phyloP scores from a whole-genome alignment of 2,329 filamentous ascomycete genomes.

The Albifimbria verrucaria region DNA sequence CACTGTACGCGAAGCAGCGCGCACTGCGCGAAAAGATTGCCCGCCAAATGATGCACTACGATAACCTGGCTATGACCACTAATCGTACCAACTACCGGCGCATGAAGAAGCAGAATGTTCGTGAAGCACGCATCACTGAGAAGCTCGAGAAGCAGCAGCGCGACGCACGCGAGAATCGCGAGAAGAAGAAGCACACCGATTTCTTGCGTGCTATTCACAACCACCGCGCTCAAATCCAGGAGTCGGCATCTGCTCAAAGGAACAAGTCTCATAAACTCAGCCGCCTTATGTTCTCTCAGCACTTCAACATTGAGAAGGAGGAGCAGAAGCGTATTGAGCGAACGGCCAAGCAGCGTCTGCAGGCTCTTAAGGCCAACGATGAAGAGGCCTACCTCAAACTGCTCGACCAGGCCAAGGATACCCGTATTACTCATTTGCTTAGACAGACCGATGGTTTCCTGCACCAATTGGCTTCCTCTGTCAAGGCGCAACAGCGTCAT shows the following conservation, averaged over 20 bases:
- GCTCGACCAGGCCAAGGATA: slow-evolving; percentile 97
- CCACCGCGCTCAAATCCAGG: slow-evolving; percentile 75
- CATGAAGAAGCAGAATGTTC: slow-evolving; percentile 94
- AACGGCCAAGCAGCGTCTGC: slow-evolving; percentile 98
- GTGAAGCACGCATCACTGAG: slow-evolving; percentile 95
- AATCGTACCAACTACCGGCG: slow-evolving; percentile 88
- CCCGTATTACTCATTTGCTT: slow-evolving; percentile 94
- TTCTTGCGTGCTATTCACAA: slow-evolving; percentile 84
- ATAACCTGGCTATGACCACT: slow-evolving; percentile 95
- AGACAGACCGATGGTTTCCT: slow-evolving; percentile 97
- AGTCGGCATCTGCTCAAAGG: slow-evolving; percentile 63
- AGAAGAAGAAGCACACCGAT: slow-evolving; percentile 96
- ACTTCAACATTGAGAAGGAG: slow-evolving; percentile 97
- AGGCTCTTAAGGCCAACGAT: slow-evolving; percentile 97
- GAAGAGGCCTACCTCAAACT: slow-evolving; percentile 98
- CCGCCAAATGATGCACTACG: slow-evolving; percentile 89
- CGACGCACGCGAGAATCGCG: slow-evolving; percentile 89
- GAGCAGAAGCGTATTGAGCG: slow-evolving; percentile 98
- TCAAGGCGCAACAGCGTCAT: slow-evolving; percentile 88
- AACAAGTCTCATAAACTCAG: slow-evolving; percentile 81
- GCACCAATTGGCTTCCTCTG: slow-evolving; percentile 89
- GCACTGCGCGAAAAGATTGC: slow-evolving; percentile 82
- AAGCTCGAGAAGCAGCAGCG: slow-evolving; percentile 99
- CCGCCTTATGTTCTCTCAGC: slow-evolving; percentile 82
- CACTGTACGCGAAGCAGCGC: slow-evolving; percentile 83